These are phyloP conservation scores for Beta vulgaris DNA, from an alignment of 148 eudicot genomes.

Conservation along the genomic window DNA sequence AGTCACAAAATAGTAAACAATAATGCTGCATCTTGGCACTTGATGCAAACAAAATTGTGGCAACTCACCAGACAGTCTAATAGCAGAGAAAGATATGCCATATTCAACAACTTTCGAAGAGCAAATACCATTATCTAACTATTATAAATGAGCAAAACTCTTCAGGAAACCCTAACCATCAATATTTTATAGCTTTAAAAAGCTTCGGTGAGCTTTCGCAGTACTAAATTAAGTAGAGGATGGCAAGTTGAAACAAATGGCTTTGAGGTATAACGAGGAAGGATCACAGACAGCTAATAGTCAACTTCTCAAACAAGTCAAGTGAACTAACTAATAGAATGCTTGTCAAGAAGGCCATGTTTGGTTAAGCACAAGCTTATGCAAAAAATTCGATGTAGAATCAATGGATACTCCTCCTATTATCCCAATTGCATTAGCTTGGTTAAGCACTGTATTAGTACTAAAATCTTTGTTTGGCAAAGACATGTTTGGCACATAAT, in stretches of 20 bases:
- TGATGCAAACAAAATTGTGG: not conserved
- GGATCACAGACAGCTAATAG: too few species aligned
- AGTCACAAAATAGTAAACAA: too few species aligned
- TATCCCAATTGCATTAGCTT: slow-evolving; percentile 53
- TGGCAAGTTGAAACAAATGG: too few species aligned
- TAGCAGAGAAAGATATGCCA: not conserved
- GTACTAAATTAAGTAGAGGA: too few species aligned
- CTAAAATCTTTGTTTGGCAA: slow-evolving; percentile 21
- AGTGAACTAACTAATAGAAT: too few species aligned
- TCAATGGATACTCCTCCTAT: slow-evolving; percentile 55
- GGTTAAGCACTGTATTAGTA: slow-evolving; percentile 33
- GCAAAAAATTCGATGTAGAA: slow-evolving; percentile 49
- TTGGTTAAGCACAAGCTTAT: slow-evolving; percentile 36
- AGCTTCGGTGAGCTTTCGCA: too few species aligned
- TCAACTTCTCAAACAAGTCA: too few species aligned
- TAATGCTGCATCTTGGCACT: not conserved
- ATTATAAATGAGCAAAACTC: not conserved
- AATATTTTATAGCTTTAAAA: too few species aligned
- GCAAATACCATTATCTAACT: not conserved
- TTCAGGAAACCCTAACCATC: not conserved
- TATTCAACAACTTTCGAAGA: not conserved
- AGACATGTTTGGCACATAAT: slow-evolving; percentile 24
- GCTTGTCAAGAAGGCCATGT: too few species aligned
- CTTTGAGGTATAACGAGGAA: too few species aligned
- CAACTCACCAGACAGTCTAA: not conserved